These are phyloP conservation scores for Ogataea populi-albae DNA, from an alignment of 805 yeast species.

Conservation along the genomic window DNA sequence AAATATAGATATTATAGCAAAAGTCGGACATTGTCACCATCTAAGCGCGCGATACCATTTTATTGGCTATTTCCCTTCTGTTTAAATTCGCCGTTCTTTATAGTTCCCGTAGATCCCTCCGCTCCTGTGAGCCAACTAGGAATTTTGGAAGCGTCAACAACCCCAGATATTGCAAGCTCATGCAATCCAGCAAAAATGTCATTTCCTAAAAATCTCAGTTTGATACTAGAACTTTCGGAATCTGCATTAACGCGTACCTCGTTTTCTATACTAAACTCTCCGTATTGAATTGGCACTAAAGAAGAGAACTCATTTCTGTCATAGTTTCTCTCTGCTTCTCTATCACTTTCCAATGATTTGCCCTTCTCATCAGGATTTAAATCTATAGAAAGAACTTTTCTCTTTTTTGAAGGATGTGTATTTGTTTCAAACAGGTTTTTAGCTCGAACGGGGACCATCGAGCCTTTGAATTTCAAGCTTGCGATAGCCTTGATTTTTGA, in stretches of 20 bases:
- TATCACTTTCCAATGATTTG: constrained; percentile 8
- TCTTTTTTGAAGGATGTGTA: constrained; percentile 23
- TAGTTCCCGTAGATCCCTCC: constrained; percentile 54
- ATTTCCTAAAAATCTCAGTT: constrained; percentile 50
- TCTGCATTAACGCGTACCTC: constrained; percentile 25
- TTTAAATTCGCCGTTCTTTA: constrained; percentile 37
- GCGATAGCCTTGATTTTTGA: constrained; percentile 42
- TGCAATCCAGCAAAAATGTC: constrained; percentile 81
- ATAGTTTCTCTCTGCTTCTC: constrained; percentile 6
- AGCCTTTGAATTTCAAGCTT: constrained; percentile 61
- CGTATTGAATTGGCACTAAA: constrained; percentile 55
- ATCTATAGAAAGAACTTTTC: constrained; percentile 6
- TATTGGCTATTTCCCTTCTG: too few relatives aligned
- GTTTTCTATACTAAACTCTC: constrained; percentile 43
- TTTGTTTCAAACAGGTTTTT: constrained; percentile 40
- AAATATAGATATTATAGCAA: too few relatives aligned
- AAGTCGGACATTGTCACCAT: too few relatives aligned
- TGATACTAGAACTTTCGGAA: constrained; percentile 19
- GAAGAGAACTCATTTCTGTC: constrained; percentile 44
- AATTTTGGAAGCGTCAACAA: constrained; percentile 50
- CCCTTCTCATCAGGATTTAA: background rate
- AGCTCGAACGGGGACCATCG: constrained; percentile 34
- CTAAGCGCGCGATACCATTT: too few relatives aligned
- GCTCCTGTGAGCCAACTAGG: constrained; percentile 85
- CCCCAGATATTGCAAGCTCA: constrained; percentile 51